Conservation (phyloP, 2,329 filamentous ascomycete genomes). For the Rhinocladiella similis region DNA sequence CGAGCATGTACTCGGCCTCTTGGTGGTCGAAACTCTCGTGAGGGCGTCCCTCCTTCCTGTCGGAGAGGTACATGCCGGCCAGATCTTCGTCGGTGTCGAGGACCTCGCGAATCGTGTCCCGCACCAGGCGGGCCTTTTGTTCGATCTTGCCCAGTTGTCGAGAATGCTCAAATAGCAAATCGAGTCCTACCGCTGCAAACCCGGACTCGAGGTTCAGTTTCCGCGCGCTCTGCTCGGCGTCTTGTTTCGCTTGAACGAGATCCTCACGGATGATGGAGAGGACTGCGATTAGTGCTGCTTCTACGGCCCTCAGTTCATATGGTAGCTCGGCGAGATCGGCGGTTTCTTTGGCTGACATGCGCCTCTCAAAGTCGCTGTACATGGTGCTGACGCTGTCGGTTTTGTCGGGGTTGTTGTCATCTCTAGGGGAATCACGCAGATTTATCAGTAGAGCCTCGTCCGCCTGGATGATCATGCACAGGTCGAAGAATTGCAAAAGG, state of each 20-base stretch:
- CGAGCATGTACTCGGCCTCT: slow-evolving; percentile 40
- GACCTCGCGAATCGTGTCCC: slow-evolving; percentile 35
- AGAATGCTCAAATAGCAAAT: slow-evolving; percentile 32
- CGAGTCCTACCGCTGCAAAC: slow-evolving; percentile 25
- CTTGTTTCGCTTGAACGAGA: slow-evolving; percentile 12
- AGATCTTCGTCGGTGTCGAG: slow-evolving; percentile 40
- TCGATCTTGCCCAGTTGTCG: slow-evolving; percentile 32
- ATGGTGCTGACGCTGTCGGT: slow-evolving; percentile 5
- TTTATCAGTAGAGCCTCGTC: slow-evolving; percentile 35
- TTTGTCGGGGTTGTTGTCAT: not conserved
- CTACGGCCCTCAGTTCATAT: slow-evolving; percentile 38
- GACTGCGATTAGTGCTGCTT: slow-evolving; percentile 37
- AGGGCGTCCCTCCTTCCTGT: slow-evolving; percentile 32
- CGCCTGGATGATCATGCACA: slow-evolving; percentile 38
- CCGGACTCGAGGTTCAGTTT: slow-evolving; percentile 20
- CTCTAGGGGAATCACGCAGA: slow-evolving; percentile 16
- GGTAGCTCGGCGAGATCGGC: slow-evolving; percentile 29
- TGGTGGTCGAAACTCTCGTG: slow-evolving; percentile 36
- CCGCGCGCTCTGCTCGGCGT: slow-evolving; percentile 13
- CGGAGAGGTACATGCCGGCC: slow-evolving; percentile 39
- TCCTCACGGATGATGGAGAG: slow-evolving; percentile 37
- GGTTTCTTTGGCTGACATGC: slow-evolving; percentile 24
- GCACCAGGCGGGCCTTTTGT: slow-evolving; percentile 37
- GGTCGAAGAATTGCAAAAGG: slow-evolving; percentile 37
- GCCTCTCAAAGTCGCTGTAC: slow-evolving; percentile 32